A percentile compares a stretch with the other conserved stretches of the same genome.
Evolutionary conservation across 768 basidiomycete genomes (phyloP).

Genomic region (Pleurotus sapidus): DNA sequence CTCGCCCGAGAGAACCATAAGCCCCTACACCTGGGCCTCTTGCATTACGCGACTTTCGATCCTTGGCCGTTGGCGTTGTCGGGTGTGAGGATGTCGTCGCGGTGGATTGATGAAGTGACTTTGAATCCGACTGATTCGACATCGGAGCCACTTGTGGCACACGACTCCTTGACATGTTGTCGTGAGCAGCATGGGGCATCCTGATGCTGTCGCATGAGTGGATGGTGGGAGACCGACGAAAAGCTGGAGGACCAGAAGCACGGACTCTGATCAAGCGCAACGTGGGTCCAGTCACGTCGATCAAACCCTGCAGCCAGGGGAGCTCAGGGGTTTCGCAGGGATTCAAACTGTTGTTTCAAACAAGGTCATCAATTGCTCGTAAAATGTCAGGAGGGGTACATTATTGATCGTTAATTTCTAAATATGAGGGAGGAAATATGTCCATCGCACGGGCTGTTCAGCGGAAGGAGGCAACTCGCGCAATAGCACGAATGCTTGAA

Average conservation of each 20-base stretch:
- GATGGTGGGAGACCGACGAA: neutral
- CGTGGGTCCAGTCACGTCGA: no score
- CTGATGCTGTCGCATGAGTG: neutral
- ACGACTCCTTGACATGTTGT: neutral
- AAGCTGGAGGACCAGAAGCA: neutral
- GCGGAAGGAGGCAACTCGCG: constrained; percentile 2
- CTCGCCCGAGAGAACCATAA: constrained; percentile 4
- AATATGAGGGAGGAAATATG: constrained; percentile 14
- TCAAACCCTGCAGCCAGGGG: no score
- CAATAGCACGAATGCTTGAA: constrained; percentile 12
- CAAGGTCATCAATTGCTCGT: no score
- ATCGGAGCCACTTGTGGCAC: neutral
- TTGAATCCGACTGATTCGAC: neutral
- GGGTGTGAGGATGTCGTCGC: neutral
- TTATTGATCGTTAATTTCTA: no score
- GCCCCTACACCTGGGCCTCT: neutral
- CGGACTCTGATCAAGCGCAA: neutral
- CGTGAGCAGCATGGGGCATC: neutral
- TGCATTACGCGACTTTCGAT: neutral
- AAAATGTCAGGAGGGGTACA: no score
- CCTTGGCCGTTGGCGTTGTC: neutral
- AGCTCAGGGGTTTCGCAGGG: no score
- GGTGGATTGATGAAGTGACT: neutral
- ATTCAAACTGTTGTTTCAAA: no score
- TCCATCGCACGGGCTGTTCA: constrained; percentile 15